Percentiles rank a stretch among this genome's conserved stretches.
Conservation (phyloP, 2,329 filamentous ascomycete species). For the Curvularia sp. region DNA sequence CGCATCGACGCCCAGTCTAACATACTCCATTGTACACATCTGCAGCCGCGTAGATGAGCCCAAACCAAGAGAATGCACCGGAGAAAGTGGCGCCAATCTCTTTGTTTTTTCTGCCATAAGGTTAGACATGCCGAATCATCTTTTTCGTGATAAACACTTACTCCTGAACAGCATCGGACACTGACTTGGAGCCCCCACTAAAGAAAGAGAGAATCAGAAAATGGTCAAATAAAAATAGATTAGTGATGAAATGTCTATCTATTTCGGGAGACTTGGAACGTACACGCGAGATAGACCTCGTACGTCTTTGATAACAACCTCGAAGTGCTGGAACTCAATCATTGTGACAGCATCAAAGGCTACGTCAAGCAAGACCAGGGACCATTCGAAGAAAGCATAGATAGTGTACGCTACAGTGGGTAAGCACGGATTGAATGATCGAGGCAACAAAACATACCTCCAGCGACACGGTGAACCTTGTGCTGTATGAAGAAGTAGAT, state of each 20-base stretch:
- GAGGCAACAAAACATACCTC: conserved; percentile 69
- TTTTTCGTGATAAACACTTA: conserved; percentile 56
- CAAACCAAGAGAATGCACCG: conserved; percentile 73
- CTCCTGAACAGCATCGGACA: conserved; percentile 63
- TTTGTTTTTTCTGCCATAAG: conserved; percentile 71
- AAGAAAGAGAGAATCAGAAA: conserved; percentile 45
- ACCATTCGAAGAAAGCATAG: conserved; percentile 98
- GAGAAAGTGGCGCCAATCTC: conserved; percentile 73
- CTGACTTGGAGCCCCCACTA: conserved; percentile 57
- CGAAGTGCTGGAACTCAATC: conserved; percentile 87
- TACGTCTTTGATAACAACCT: conserved; percentile 85
- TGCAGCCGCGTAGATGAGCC: conserved; percentile 79
- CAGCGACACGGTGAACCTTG: conserved; percentile 91
- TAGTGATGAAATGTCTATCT: conserved; percentile 58
- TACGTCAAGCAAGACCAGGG: conserved; percentile 91
- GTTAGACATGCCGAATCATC: conserved; percentile 28
- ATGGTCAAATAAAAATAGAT: conserved; percentile 45
- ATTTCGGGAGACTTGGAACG: conserved; percentile 93
- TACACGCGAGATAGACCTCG: conserved; percentile 97
- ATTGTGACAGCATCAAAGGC: conserved; percentile 95
- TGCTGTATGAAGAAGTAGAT: conserved; percentile 99
- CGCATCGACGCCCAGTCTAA: conserved; percentile 19
- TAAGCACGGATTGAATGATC: conserved; percentile 28
- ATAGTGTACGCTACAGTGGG: conserved; percentile 80
- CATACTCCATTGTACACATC: conserved; percentile 91